Percentiles rank a stretch among this genome's conserved stretches.
Conservation (phyloP, 192 early-diverging fungal species). For the Gamsiella multidivaricata region DNA sequence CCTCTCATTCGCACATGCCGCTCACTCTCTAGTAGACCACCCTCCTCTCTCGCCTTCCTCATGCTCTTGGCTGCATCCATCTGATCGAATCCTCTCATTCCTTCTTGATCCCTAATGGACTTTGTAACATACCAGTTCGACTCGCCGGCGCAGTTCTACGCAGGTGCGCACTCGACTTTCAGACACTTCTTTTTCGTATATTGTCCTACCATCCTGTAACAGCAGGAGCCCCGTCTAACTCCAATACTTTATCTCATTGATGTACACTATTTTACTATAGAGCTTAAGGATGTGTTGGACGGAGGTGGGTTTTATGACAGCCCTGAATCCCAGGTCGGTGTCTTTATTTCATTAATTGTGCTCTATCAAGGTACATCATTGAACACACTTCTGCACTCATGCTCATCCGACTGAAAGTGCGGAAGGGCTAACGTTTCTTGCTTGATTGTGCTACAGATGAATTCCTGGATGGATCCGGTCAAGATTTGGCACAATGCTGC, state of each 20-base stretch:
- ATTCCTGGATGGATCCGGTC: constrained; percentile 44
- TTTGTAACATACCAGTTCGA: constrained; percentile 42
- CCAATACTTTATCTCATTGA: too few relatives aligned
- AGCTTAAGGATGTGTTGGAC: constrained; percentile 39
- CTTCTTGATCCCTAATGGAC: constrained; percentile 5
- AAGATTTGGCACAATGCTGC: constrained; percentile 54
- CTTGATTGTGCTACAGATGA: too few relatives aligned
- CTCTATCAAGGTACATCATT: constrained; percentile 29
- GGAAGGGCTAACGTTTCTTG: too few relatives aligned
- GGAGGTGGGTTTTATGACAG: constrained; percentile 26
- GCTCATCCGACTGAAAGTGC: too few relatives aligned
- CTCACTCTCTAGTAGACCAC: background rate
- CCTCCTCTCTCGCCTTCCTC: background rate
- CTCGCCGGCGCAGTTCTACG: constrained; percentile 31
- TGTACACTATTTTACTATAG: constrained; percentile 6
- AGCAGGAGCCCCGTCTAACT: too few relatives aligned
- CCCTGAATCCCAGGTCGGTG: constrained; percentile 22
- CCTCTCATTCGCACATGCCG: background rate
- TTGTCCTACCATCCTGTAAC: too few relatives aligned
- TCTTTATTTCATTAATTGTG: constrained; percentile 28
- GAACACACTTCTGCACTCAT: background rate
- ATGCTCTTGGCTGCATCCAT: background rate
- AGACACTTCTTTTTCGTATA: too few relatives aligned
- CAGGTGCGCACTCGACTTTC: constrained; percentile 5
- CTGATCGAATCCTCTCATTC: background rate